A percentile compares a stretch with the other conserved stretches of the same genome.
These are phyloP conservation scores for Chrysoporthe cubensis DNA, from an alignment of 2,329 filamentous ascomycete species.

Conservation along the genomic window DNA sequence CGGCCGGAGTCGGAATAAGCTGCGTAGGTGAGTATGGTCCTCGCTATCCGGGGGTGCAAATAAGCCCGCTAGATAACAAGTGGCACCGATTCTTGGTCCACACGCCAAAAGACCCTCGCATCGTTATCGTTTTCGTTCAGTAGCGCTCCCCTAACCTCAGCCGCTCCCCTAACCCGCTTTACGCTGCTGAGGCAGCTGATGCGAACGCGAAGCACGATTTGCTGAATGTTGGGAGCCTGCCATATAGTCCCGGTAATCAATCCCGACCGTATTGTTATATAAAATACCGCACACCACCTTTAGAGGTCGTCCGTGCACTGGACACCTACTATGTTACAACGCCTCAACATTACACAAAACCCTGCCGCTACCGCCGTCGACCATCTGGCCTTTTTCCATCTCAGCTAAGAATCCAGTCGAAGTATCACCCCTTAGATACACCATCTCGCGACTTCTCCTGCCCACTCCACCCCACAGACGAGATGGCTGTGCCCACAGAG, in stretches of 20 bases:
- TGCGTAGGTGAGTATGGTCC: background rate
- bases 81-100: background rate
- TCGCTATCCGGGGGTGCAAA: background rate
- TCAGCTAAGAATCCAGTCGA: background rate
- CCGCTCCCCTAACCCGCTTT: background rate
- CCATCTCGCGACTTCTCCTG: background rate
- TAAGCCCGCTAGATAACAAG: background rate
- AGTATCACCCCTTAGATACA: background rate
- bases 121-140: constrained; percentile 2
- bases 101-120: background rate
- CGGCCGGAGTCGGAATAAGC: background rate
- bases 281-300: background rate
- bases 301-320: background rate
- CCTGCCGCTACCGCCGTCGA: background rate
- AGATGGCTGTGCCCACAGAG: constrained; percentile 5
- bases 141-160: background rate
- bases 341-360: background rate
- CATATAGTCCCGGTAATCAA: background rate
- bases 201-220: background rate
- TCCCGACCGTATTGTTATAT: background rate
- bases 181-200: background rate
- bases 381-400: background rate
- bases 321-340: background rate
- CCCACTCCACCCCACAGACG: background rate
- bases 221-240: background rate